phyloP scores from a whole-genome alignment of 345 rosid genomes.

The Salix exigua region DNA sequence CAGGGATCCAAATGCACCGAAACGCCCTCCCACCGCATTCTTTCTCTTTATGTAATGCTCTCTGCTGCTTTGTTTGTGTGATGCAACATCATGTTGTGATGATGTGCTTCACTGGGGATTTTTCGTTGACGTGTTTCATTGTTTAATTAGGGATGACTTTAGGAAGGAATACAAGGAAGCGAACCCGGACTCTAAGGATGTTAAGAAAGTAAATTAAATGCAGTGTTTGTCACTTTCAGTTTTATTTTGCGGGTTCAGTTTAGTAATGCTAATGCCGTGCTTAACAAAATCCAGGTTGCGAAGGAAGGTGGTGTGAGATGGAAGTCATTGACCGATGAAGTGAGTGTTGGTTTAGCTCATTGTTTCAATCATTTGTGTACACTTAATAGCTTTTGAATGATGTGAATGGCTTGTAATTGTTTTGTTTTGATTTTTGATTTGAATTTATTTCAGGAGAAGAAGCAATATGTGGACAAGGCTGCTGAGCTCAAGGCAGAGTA shows the following conservation, averaged over 20 bases:
- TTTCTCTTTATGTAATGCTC: constrained; percentile 62
- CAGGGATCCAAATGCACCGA: constrained; percentile 46
- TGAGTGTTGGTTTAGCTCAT: constrained; percentile 25
- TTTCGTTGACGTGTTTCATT: constrained; percentile 4
- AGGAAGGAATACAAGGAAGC: constrained; percentile 58
- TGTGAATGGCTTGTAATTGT: neutral
- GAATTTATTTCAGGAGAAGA: constrained; percentile 54
- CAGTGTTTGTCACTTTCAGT: neutral
- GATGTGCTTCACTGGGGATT: too few relatives aligned
- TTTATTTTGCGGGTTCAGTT: neutral
- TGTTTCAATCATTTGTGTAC: neutral
- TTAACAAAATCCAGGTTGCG: constrained; percentile 44
- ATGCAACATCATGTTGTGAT: neutral
- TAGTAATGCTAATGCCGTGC: neutral
- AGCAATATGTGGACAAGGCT: constrained; percentile 63
- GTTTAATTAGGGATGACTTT: constrained; percentile 60
- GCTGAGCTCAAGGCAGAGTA: constrained; percentile 66
- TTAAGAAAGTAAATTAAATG: constrained; percentile 35
- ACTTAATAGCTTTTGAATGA: too few relatives aligned
- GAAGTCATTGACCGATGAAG: constrained; percentile 76
- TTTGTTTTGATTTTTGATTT: neutral
- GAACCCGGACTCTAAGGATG: constrained; percentile 51
- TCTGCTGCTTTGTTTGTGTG: neutral
- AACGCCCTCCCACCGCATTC: constrained; percentile 88
- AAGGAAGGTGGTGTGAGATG: constrained; percentile 81